phyloP scores from a whole-genome alignment of 257 asterid species.

The Solanum habrochaites region DNA sequence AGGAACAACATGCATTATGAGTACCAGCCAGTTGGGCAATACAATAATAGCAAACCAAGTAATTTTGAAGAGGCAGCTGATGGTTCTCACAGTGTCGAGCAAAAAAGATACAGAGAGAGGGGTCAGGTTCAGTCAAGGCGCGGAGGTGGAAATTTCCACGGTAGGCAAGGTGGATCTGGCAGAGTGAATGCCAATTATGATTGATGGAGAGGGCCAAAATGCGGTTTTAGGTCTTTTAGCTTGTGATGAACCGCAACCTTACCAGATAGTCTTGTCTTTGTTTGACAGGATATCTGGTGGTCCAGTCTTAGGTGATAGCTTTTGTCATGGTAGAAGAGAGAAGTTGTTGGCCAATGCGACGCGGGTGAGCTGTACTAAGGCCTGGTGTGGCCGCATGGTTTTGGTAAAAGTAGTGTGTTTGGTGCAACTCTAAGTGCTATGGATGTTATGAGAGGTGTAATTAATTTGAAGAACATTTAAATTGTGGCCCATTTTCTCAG shows the following conservation, averaged over 20 bases:
- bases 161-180: conserved; percentile 33
- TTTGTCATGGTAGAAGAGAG: neutral
- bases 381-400: neutral
- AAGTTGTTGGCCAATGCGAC: conserved; percentile 21
- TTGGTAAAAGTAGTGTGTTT: neutral
- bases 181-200: conserved; percentile 30
- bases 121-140: conserved; percentile 46
- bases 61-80: conserved; percentile 35
- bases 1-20: conserved; percentile 50
- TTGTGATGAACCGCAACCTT: conserved; percentile 8
- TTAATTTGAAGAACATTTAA: neutral
- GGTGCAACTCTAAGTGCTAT: neutral
- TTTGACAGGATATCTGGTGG: conserved; percentile 25
- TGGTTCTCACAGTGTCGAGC: conserved; percentile 23
- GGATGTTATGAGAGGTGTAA: neutral
- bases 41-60: conserved; percentile 33
- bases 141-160: conserved; percentile 46
- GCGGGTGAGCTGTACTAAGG: conserved; percentile 19
- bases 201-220: conserved; percentile 20
- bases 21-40: conserved; percentile 73
- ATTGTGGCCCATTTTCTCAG: neutral
- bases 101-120: conserved; percentile 55
- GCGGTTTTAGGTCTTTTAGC: conserved; percentile 12
- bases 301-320: conserved; percentile 19
- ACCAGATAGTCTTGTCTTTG: conserved; percentile 13